Percentiles rank a stretch among this genome's conserved stretches.
These are phyloP conservation scores for Xanthoconium stramineum DNA, from an alignment of 768 basidiomycete species.

Conservation along the genomic window DNA sequence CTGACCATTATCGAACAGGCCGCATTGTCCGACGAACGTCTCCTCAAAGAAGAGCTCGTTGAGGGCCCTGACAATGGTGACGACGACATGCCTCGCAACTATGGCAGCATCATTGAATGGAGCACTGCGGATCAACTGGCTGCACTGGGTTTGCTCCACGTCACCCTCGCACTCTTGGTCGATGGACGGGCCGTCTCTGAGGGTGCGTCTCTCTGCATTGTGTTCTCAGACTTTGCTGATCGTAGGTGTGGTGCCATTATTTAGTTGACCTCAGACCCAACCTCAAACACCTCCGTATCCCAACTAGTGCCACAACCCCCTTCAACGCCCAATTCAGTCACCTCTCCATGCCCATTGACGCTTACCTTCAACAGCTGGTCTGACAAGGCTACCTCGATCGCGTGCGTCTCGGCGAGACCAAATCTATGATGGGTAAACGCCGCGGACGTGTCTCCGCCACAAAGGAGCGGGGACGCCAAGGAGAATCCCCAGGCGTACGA, in stretches of 20 bases:
- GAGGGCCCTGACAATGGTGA: constrained; percentile 46
- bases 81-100: constrained; percentile 47
- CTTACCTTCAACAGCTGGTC: constrained; percentile 59
- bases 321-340: constrained; percentile 50
- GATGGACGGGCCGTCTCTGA: constrained; percentile 73
- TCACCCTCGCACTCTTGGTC: constrained; percentile 80
- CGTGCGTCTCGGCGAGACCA: constrained; percentile 48
- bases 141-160: constrained; percentile 69
- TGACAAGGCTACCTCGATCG: constrained; percentile 81
- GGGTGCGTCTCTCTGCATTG: constrained; percentile 41
- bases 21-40: constrained; percentile 43
- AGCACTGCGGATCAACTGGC: constrained; percentile 64
- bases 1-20: constrained; percentile 60
- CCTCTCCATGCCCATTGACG: constrained; percentile 55
- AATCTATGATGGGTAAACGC: constrained; percentile 46
- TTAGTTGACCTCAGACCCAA: constrained; percentile 70
- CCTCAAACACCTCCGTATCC: constrained; percentile 67
- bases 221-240: not conserved
- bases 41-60: constrained; percentile 47
- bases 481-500: constrained; percentile 42
- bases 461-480: constrained; percentile 22
- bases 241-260: not conserved
- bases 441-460: constrained; percentile 50
- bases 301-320: constrained; percentile 45
- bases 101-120: constrained; percentile 76